Percentiles rank a stretch among this genome's conserved stretches.
Conservation (phyloP, 2,329 filamentous ascomycete genomes). For the Fusarium fujikuroi region DNA sequence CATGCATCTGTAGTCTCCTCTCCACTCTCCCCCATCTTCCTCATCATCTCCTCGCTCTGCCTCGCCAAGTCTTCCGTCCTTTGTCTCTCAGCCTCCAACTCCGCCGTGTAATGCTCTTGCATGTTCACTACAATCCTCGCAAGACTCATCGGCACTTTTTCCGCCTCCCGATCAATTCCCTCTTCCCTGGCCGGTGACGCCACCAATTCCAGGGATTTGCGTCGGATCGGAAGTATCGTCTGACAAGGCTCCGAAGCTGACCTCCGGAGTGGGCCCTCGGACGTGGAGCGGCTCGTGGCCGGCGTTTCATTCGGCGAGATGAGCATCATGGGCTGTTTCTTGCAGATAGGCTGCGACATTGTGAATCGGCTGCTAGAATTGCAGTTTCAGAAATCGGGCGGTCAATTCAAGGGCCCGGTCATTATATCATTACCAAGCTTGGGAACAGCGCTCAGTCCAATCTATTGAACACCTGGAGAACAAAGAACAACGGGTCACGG, state of each 20-base stretch:
- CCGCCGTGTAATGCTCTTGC: conserved; percentile 35
- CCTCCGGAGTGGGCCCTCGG: conserved; percentile 19
- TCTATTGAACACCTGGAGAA: conserved; percentile 1
- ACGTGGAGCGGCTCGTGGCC: conserved; percentile 13
- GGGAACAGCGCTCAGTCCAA: background rate
- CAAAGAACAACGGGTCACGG: conserved; percentile 34
- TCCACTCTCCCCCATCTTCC: conserved; percentile 20
- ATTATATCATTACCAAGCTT: background rate
- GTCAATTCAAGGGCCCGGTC: background rate
- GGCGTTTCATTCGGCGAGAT: conserved; percentile 29
- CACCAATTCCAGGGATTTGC: background rate
- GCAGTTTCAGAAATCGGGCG: background rate
- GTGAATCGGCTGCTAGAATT: background rate
- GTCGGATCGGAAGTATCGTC: background rate
- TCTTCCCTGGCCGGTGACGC: fast-evolving
- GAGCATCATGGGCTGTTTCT: background rate
- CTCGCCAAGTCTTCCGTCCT: background rate
- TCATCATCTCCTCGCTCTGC: conserved; percentile 7
- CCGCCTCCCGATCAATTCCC: background rate
- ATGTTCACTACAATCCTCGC: conserved; percentile 33
- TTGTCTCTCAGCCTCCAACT: conserved; percentile 28
- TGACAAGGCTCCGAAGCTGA: conserved; percentile 1
- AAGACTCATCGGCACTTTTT: conserved; percentile 17
- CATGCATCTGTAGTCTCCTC: conserved; percentile 30
- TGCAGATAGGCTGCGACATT: background rate